Conservation (phyloP, 352 stramenopile species). For the Globisporangium paroecandrum region DNA sequence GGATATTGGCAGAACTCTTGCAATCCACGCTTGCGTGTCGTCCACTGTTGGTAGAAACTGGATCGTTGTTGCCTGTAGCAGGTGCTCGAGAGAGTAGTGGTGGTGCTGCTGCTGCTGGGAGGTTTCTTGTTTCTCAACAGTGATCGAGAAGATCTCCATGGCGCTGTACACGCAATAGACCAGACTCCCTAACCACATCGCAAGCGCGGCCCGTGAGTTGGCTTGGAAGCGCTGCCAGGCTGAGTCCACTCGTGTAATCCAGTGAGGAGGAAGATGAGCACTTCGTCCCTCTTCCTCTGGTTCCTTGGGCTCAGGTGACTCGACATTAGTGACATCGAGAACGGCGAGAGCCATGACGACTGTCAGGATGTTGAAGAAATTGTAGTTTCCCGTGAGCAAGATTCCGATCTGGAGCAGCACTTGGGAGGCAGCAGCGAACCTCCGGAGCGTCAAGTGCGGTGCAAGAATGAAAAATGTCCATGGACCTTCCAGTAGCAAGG, state of each 20-base stretch:
- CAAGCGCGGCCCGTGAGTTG: no score
- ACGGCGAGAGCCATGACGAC: conserved; percentile 36
- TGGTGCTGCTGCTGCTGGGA: no score
- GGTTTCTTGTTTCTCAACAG: no score
- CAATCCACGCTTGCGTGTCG: conserved; percentile 40
- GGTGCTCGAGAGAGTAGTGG: no score
- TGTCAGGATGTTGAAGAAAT: conserved; percentile 93
- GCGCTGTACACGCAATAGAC: no score
- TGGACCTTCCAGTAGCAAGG: conserved; percentile 88
- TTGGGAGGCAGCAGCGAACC: conserved; percentile 59
- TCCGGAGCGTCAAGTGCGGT: conserved; percentile 51
- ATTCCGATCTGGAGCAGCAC: conserved; percentile 83
- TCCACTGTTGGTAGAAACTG: conserved; percentile 1
- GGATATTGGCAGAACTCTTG: conserved; percentile 26
- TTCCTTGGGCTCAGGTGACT: background rate
- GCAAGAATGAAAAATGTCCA: conserved; percentile 79
- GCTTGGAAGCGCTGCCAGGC: no score
- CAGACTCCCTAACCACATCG: no score
- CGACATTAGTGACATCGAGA: conserved; percentile 23
- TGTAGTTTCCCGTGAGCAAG: conserved; percentile 90
- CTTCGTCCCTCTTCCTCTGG: background rate
- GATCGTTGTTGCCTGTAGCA: no score
- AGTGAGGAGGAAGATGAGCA: background rate
- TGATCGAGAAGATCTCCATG: no score
- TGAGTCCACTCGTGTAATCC: background rate